Evolutionary conservation across 1,284 basidiomycete species (phyloP).

Genomic region (Ceratobasidium sp.): DNA sequence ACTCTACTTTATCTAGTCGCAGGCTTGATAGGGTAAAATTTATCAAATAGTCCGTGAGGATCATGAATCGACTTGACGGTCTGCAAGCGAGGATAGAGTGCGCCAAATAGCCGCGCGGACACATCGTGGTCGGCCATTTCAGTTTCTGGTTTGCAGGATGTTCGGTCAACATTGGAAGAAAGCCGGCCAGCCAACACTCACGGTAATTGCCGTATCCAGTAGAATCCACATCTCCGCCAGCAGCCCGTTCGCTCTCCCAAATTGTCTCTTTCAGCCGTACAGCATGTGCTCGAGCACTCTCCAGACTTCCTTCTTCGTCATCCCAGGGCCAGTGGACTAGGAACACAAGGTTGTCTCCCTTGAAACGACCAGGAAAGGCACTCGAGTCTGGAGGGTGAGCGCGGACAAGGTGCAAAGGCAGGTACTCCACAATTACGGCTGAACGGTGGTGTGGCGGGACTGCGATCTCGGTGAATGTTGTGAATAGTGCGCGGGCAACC

Average conservation of each 20-base stretch:
- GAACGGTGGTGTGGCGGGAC: constrained; percentile 3
- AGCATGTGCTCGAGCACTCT: constrained; percentile 27
- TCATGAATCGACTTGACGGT: constrained; percentile 10
- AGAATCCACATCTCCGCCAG: constrained; percentile 6
- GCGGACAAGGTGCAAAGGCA: constrained; percentile 33
- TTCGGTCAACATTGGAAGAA: not conserved
- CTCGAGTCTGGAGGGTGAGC: constrained; percentile 10
- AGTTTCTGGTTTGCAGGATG: constrained; percentile 1
- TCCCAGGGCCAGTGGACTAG: constrained; percentile 26
- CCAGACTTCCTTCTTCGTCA: not conserved
- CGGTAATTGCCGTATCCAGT: constrained; percentile 32
- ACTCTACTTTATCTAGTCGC: not conserved
- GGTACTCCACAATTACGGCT: constrained; percentile 29
- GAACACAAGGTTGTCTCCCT: constrained; percentile 34
- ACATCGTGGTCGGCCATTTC: constrained; percentile 25
- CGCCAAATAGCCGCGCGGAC: constrained; percentile 16
- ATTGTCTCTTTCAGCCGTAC: constrained; percentile 17
- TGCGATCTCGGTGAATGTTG: constrained; percentile 15
- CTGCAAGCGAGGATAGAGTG: constrained; percentile 23
- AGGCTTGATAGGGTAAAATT: constrained; percentile 37
- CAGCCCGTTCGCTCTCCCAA: constrained; percentile 15
- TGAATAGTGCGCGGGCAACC: constrained; percentile 19
- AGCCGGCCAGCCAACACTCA: not conserved
- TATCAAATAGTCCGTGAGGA: constrained; percentile 37
- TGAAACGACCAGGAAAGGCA: constrained; percentile 20